Evolutionary conservation across 2,329 filamentous ascomycete genomes (phyloP).

Genomic region (Fusarium nematophilum): DNA sequence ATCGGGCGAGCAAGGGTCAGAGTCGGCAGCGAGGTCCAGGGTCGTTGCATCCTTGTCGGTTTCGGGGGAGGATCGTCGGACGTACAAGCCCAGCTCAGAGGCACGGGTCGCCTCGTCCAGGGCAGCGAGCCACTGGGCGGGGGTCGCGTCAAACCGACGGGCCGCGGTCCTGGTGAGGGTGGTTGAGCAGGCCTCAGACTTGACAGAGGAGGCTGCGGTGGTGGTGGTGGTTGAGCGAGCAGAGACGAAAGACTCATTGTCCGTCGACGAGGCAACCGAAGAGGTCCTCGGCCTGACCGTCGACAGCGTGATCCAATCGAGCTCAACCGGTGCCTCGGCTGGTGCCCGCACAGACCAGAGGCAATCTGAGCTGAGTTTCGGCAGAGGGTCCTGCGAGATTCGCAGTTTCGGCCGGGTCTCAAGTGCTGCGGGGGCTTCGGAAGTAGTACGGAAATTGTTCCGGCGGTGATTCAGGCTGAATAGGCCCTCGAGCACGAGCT

Average conservation of each 20-base stretch:
- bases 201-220: slow-evolving; percentile 38
- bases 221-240: slow-evolving; percentile 18
- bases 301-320: slow-evolving; percentile 41
- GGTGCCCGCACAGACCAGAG: slow-evolving; percentile 49
- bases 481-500: slow-evolving; percentile 36
- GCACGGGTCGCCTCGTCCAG: slow-evolving; percentile 45
- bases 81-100: slow-evolving; percentile 4
- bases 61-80: slow-evolving; percentile 16
- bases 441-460: slow-evolving; percentile 43
- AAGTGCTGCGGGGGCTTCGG: slow-evolving; percentile 42
- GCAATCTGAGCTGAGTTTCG: slow-evolving; percentile 46
- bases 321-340: slow-evolving; percentile 22
- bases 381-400: slow-evolving; percentile 43
- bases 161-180: background rate
- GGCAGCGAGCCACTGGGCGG: slow-evolving; percentile 53
- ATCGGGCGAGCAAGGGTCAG: slow-evolving; percentile 10
- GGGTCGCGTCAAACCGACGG: slow-evolving; percentile 40
- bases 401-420: slow-evolving; percentile 50
- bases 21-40: slow-evolving; percentile 17
- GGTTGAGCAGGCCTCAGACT: slow-evolving; percentile 24
- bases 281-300: slow-evolving; percentile 32
- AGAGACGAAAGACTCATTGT: slow-evolving; percentile 23
- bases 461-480: slow-evolving; percentile 43
- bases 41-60: slow-evolving; percentile 21
- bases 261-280: slow-evolving; percentile 35